Conservation (phyloP, 2,329 filamentous ascomycete species). For the Plectosphaerella plurivora region DNA sequence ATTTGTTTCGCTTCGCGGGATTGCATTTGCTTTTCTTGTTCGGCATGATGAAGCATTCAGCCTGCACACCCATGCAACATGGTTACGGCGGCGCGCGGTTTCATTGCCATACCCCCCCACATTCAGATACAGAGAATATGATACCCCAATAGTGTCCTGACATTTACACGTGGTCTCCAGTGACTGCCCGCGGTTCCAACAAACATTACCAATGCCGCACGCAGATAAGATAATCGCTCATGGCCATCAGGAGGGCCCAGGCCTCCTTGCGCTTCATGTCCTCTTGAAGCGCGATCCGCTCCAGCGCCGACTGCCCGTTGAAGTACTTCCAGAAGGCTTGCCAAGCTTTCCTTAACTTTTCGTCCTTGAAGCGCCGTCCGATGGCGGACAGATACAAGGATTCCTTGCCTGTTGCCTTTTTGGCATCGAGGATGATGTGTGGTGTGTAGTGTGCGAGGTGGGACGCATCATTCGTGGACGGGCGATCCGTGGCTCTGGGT, state of each 20-base stretch:
- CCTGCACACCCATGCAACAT: too few species aligned
- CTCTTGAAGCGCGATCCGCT: conserved; percentile 81
- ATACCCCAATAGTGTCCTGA: background rate
- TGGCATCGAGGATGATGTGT: conserved; percentile 72
- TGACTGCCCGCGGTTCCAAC: background rate
- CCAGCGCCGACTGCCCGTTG: conserved; percentile 78
- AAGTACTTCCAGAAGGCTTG: conserved; percentile 77
- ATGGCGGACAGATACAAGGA: conserved; percentile 66
- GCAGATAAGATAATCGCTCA: conserved; percentile 64
- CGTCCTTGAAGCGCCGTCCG: conserved; percentile 46
- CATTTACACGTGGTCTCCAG: too few species aligned
- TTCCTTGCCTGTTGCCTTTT: conserved; percentile 73
- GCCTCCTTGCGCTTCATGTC: conserved; percentile 81
- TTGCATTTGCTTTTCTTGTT: too few species aligned
- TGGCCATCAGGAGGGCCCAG: conserved; percentile 60
- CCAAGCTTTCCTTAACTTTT: conserved; percentile 64
- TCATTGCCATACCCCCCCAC: background rate
- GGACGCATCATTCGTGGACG: conserved; percentile 50
- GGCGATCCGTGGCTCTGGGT: conserved; percentile 47
- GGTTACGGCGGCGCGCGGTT: too few species aligned
- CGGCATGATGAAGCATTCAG: too few species aligned
- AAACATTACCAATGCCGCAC: conserved; percentile 62
- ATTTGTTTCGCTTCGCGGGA: too few species aligned
- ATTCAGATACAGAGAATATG: background rate
- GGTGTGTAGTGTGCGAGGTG: conserved; percentile 56